Evolutionary conservation across 495 filamentous ascomycete genomes (phyloP).

Genomic region (Neohortaea acidophila): DNA sequence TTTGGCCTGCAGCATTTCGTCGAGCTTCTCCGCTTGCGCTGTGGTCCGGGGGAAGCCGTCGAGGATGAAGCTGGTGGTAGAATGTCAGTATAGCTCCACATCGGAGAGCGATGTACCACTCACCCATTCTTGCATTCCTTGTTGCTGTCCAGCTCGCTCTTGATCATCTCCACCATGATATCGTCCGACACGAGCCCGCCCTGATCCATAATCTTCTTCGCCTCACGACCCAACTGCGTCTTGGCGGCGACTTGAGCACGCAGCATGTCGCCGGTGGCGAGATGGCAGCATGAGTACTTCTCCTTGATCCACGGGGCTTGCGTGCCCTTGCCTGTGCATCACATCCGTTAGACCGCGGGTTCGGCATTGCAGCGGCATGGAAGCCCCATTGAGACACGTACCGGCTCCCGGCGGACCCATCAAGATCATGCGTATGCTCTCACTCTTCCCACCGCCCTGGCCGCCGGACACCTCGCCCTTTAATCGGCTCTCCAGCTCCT

Average conservation of each 20-base stretch:
- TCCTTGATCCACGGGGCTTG: constrained; percentile 97
- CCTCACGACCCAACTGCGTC: constrained; percentile 83
- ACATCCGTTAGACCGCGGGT: constrained; percentile 1
- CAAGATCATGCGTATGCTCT: constrained; percentile 80
- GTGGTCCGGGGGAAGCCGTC: constrained; percentile 97
- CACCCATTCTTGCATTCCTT: constrained; percentile 92
- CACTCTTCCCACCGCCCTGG: constrained; percentile 33
- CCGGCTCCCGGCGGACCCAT: constrained; percentile 97
- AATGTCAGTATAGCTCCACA: constrained; percentile 9
- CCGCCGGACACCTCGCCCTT: constrained; percentile 32
- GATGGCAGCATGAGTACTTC: constrained; percentile 87
- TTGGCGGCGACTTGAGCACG: constrained; percentile 97
- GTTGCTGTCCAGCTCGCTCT: constrained; percentile 87
- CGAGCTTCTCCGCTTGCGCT: constrained; percentile 83
- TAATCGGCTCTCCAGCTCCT: constrained; percentile 55
- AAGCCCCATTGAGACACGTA: constrained; percentile 33
- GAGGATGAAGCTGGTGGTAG: constrained; percentile 80
- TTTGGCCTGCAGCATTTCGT: constrained; percentile 66
- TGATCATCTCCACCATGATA: constrained; percentile 99
- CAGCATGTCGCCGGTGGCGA: constrained; percentile 98
- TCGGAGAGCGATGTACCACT: constrained; percentile 15
- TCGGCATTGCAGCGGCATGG: not conserved
- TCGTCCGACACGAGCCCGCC: constrained; percentile 96
- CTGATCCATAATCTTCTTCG: constrained; percentile 99
- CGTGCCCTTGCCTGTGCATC: constrained; percentile 78